Evolutionary conservation across 352 stramenopile species (phyloP), one percentile per base, ranked within the genome.

Genomic region (Pythium dissotocum): DNA sequence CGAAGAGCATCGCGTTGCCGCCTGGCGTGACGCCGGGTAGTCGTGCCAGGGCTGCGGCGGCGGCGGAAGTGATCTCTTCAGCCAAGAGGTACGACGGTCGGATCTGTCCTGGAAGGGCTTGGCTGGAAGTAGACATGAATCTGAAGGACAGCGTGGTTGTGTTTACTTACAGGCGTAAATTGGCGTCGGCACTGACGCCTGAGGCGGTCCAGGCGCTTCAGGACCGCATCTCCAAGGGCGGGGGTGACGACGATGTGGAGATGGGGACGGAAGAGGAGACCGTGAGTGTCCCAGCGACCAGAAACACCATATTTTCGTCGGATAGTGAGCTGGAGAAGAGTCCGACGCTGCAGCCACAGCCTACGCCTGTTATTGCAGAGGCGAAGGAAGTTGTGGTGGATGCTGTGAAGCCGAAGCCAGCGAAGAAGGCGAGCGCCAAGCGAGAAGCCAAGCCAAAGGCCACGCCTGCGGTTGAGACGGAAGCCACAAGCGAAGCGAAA

Each of bases 271-370:
- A 56, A 56, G 46, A 62, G 16, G 53, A 60, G 26, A 30, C 32
- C 18, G 38, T 33, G 21, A 36, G 4, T 1, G 14, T 21, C 30
- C 14, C 46, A 35, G 49, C 40, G 51, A 8, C 54, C 0, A 73
- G 54, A 58, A 71, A 36, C 26, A 18, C 21, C 14, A 69, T 73
- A 10, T 73, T 73, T 35, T 73, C 67, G 13, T 73, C 67, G 1
- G 67, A 53, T n/a, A 53, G 46, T n/a, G 46, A 53, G 18, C 30
- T 38, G n/a, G 65, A 72, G 16, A 60, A 35, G 26, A 66, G 49
- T 26, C 42, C 52, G 26, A 58, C 28, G 16, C 6, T 5, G 7
- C 6, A 24, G 28, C 4, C 38, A 6, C 61, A 52, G 24, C 33
- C 16, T 7, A 24, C 35, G 3, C 10, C 24, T 24, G 44, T 58